Evolutionary conservation across 768 basidiomycete species (phyloP).

Genomic region (Lentinus brumalis): DNA sequence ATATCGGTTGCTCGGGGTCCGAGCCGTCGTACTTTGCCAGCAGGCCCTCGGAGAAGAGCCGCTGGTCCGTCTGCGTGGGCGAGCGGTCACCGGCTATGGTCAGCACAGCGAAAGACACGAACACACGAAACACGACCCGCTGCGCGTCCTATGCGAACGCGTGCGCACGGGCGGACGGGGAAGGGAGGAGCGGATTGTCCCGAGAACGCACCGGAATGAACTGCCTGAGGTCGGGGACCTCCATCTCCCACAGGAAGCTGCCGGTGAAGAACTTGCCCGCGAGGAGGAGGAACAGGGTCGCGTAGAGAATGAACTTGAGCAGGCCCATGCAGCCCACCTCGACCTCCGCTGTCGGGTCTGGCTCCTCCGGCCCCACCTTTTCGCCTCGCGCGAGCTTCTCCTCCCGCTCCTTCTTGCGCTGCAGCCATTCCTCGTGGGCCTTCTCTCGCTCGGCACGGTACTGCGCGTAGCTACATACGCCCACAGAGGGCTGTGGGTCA

Average conservation of each 20-base stretch:
- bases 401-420: slow-evolving; percentile 70
- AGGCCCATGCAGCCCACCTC: slow-evolving; percentile 68
- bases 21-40: slow-evolving; percentile 74
- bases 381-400: slow-evolving; percentile 76
- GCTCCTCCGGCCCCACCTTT: slow-evolving; percentile 69
- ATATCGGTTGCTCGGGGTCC: slow-evolving; percentile 67
- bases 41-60: slow-evolving; percentile 72
- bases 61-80: slow-evolving; percentile 51
- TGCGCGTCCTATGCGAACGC: not conserved
- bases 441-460: slow-evolving; percentile 64
- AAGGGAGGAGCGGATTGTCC: not conserved
- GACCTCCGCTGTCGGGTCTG: slow-evolving; percentile 67
- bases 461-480: slow-evolving; percentile 56
- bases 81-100: not conserved
- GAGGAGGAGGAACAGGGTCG: slow-evolving; percentile 54
- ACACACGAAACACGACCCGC: not conserved
- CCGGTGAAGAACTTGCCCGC: slow-evolving; percentile 85
- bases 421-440: slow-evolving; percentile 63
- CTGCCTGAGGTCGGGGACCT: slow-evolving; percentile 24
- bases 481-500: slow-evolving; percentile 11
- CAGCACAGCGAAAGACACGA: not conserved
- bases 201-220: slow-evolving; percentile 26
- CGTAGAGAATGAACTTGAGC: slow-evolving; percentile 67
- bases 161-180: not conserved
- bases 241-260: slow-evolving; percentile 83